Percentiles rank a stretch among this genome's conserved stretches.
Evolutionary conservation across 768 basidiomycete species (phyloP).

Genomic region (Calocybe indica): DNA sequence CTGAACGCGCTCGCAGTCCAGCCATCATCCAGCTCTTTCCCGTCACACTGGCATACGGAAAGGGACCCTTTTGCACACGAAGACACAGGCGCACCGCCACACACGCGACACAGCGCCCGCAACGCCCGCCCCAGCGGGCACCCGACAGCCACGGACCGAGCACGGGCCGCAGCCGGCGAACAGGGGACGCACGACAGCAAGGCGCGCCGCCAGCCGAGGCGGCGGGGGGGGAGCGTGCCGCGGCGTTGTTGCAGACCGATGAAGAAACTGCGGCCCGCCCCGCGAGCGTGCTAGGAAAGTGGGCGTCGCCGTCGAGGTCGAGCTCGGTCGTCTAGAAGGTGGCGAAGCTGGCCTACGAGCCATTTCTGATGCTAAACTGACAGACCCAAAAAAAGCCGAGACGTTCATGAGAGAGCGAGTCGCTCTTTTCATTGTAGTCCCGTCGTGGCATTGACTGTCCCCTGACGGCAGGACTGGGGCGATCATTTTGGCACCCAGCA

Average conservation of each 20-base stretch:
- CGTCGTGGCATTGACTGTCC: background rate
- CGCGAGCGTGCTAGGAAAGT: conserved; percentile 31
- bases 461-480: conserved; percentile 30
- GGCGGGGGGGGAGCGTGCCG: too few species aligned
- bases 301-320: conserved; percentile 40
- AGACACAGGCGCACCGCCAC: too few species aligned
- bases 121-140: too few species aligned
- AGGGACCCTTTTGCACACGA: conserved; percentile 38
- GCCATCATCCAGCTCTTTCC: conserved; percentile 42
- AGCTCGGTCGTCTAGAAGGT: conserved; percentile 42
- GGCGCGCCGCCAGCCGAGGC: too few species aligned
- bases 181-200: conserved; percentile 36
- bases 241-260: conserved; percentile 25
- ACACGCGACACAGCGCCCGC: conserved; percentile 34
- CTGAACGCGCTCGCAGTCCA: conserved; percentile 38
- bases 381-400: conserved; percentile 34
- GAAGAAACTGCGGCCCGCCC: conserved; percentile 44
- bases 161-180: too few species aligned
- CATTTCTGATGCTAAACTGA: conserved; percentile 43
- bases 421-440: background rate
- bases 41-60: conserved; percentile 37
- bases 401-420: conserved; percentile 34
- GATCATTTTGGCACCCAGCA: conserved; percentile 39
- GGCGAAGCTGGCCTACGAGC: conserved; percentile 42
- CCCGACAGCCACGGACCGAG: too few species aligned